Base-by-base conservation (phyloP, 2,329 filamentous ascomycete genomes). In the Penicillium oxalicum region DNA sequence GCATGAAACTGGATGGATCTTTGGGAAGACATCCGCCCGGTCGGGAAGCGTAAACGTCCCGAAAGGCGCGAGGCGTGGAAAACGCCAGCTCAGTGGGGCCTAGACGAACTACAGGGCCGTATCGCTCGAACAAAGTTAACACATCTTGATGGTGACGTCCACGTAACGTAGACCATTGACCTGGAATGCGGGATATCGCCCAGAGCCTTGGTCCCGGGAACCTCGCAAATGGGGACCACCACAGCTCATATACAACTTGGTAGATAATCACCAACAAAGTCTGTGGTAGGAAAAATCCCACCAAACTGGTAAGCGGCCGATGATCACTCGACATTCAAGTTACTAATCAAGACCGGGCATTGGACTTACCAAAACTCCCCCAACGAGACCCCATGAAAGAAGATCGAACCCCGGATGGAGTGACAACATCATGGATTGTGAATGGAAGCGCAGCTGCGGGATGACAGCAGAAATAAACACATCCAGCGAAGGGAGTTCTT, bases 41-140 rank as follows among this genome's bases (percentile, higher is more conserved):
- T 24, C 59, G 57, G 26, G 47, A 34, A 1, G 60, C 63, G 13
- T 69, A 69, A 29, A 70, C 68, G 42, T 70, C 66, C 3, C 56
- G 60, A 47, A 61, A 68, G 12, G 61, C 63, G 13, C 56, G 55
- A 2, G 59, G 43, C 6, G 53, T 58, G 42, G 59, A 62, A 54
- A 67, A 70, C 6, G 51, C 53, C 7, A 61, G 40, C n/a, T 59
- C 56, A 13, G 52, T 44, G 6, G 59, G 59, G 5, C 51, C 45
- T 25, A 57, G 48, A 0, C 59, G 55, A 3, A 61, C 40, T 9
- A 59, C 48, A 1, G 58, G 48, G 0, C 59, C 59, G 18, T 60
- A 61, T 25, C 13, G 32, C 1, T 52, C 45, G 50, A 60, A 54
- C 7, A 72, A 55, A 6, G 48, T 48, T 8, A 53, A 49, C 1